A percentile compares a stretch with the other conserved stretches of the same genome.
These are phyloP conservation scores for Phialemonium atrogriseum DNA, from an alignment of 2,329 filamentous ascomycete genomes.

Conservation along the genomic window DNA sequence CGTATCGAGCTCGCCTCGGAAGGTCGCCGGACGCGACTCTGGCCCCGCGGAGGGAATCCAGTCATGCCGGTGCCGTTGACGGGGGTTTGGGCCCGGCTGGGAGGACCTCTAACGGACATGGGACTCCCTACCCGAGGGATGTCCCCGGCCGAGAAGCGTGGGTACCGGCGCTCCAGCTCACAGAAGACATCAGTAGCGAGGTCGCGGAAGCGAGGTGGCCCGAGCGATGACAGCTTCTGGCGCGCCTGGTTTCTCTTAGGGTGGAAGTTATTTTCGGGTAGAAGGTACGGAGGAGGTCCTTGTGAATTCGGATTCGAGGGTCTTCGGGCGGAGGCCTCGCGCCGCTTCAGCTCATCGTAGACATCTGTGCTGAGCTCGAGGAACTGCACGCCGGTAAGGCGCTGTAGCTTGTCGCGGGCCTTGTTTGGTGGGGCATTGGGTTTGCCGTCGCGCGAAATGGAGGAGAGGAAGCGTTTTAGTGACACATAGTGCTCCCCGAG, in stretches of 20 bases:
- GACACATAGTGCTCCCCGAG: constrained; percentile 75
- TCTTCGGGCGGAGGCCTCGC: constrained; percentile 59
- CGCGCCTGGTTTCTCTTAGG: constrained; percentile 97
- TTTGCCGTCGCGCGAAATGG: constrained; percentile 65
- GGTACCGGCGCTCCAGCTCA: constrained; percentile 85
- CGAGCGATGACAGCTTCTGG: constrained; percentile 85
- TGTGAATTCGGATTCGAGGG: constrained; percentile 32
- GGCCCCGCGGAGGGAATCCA: constrained; percentile 40
- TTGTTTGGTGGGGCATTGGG: constrained; percentile 71
- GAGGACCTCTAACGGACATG: constrained; percentile 52
- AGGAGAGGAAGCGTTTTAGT: constrained; percentile 66
- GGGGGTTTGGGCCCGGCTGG: constrained; percentile 55
- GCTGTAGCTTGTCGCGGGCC: constrained; percentile 87
- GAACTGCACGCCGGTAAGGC: constrained; percentile 86
- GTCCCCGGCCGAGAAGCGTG: constrained; percentile 64
- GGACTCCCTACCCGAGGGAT: constrained; percentile 63
- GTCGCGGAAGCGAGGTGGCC: constrained; percentile 79
- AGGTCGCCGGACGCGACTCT: constrained; percentile 45
- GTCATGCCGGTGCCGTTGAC: constrained; percentile 46
- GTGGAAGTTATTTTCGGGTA: constrained; percentile 85
- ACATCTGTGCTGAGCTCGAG: constrained; percentile 97
- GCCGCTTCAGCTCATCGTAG: constrained; percentile 84
- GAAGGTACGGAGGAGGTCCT: constrained; percentile 61
- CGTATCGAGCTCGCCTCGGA: constrained; percentile 57
- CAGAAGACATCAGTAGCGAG: constrained; percentile 94